phyloP scores from a whole-genome alignment of 2,329 filamentous ascomycete species.

The Aureobasidium sp. region DNA sequence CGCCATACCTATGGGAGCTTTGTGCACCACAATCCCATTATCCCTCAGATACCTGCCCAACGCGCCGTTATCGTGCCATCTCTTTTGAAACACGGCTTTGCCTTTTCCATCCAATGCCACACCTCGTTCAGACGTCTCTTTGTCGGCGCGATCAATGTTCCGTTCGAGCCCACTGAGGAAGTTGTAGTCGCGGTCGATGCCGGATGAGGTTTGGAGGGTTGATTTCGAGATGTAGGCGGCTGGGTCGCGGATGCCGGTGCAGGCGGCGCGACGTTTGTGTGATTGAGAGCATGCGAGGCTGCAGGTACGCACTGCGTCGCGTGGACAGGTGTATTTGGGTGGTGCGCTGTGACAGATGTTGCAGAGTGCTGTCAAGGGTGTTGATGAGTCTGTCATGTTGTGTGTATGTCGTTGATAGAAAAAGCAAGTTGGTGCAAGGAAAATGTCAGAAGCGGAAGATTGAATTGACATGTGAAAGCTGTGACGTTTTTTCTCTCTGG shows the following conservation, averaged over 20 bases:
- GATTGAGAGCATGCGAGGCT: conserved; percentile 90
- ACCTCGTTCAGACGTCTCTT: conserved; percentile 62
- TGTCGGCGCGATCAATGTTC: conserved; percentile 73
- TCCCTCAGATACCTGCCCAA: conserved; percentile 35
- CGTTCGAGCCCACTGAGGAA: conserved; percentile 89
- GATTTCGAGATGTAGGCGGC: conserved; percentile 64
- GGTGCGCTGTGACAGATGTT: conserved; percentile 54
- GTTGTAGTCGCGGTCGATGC: conserved; percentile 66
- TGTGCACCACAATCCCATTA: conserved; percentile 56
- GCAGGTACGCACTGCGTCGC: conserved; percentile 78
- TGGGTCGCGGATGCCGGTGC: conserved; percentile 78
- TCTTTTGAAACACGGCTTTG: conserved; percentile 28
- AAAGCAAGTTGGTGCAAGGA: not conserved
- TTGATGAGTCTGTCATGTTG: conserved; percentile 12
- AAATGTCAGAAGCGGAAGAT: not conserved
- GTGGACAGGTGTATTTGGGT: conserved; percentile 92
- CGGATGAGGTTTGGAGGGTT: conserved; percentile 38
- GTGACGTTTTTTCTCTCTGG: conserved; percentile 13
- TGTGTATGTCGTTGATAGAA: not conserved
- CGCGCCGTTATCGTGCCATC: conserved; percentile 29
- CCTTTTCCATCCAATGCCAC: conserved; percentile 31
- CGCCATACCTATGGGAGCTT: conserved; percentile 78
- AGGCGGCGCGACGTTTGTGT: conserved; percentile 90
- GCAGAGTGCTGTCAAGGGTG: conserved; percentile 13
- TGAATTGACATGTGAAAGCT: conserved; percentile 15